phyloP scores from a whole-genome alignment of 192 early-diverging fungal genomes.

The Linnemannia zychae region DNA sequence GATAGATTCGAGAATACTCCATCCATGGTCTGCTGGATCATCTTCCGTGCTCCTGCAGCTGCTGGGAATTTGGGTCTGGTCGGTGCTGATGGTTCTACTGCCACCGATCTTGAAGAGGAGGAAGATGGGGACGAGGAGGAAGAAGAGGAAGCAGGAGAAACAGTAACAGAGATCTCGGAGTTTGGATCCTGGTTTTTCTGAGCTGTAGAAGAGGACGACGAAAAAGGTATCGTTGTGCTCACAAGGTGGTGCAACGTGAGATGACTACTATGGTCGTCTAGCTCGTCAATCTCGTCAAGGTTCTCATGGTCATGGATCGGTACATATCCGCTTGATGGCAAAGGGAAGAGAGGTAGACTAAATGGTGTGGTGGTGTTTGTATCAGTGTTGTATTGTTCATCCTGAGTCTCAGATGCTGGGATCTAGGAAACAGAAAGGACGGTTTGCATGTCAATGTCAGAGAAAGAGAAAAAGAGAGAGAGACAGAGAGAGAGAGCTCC shows the following conservation, averaged over 20 bases:
- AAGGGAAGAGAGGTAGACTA: constrained; percentile 15
- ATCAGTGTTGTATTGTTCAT: background rate
- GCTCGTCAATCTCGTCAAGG: constrained; percentile 61
- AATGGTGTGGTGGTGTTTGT: background rate
- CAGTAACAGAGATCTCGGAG: background rate
- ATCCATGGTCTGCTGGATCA: constrained; percentile 61
- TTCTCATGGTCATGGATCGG: constrained; percentile 54
- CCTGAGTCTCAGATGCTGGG: constrained; percentile 23
- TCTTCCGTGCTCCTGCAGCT: constrained; percentile 17
- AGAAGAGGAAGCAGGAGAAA: background rate
- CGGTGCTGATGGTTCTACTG: background rate
- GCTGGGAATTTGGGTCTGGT: constrained; percentile 27
- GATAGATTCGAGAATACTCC: constrained; percentile 70
- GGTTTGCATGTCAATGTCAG: too few species aligned
- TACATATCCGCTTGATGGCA: constrained; percentile 30
- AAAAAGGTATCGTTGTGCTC: background rate
- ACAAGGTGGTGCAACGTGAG: constrained; percentile 15
- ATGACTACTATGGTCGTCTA: constrained; percentile 61
- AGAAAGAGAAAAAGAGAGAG: background rate
- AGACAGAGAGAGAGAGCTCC: background rate
- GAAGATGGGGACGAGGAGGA: background rate
- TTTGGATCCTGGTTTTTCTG: background rate
- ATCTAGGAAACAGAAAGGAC: constrained; percentile 10
- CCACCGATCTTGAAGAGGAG: background rate
- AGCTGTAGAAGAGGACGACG: background rate